Conservation (phyloP, 805 yeast genomes). For the Lachancea sp. region DNA sequence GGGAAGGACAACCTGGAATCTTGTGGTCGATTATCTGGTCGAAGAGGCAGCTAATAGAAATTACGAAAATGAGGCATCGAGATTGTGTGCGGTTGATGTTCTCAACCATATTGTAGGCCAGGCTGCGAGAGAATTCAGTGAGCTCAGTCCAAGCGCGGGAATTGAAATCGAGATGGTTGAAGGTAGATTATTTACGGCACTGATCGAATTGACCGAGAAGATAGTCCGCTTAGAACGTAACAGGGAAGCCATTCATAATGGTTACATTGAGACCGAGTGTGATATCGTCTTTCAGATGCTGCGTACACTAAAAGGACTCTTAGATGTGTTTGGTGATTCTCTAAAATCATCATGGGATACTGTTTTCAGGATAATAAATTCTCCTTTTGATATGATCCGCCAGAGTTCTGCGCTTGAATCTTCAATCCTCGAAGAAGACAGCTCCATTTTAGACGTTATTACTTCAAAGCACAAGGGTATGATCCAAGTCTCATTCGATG, state of each 20-base stretch:
- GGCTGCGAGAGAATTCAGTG: conserved; percentile 25
- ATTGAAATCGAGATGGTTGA: conserved; percentile 1
- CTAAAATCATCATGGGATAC: conserved; percentile 64
- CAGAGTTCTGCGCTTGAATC: conserved; percentile 20
- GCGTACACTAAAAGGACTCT: conserved; percentile 59
- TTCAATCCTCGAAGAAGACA: conserved; percentile 22
- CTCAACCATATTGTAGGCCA: conserved; percentile 45
- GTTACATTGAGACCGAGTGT: conserved; percentile 47
- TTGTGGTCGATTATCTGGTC: conserved; percentile 42
- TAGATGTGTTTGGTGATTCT: conserved; percentile 68
- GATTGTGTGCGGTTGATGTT: conserved; percentile 44
- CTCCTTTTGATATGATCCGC: conserved; percentile 47
- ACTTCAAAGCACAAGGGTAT: conserved; percentile 46
- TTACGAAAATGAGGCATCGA: conserved; percentile 36
- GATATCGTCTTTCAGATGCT: conserved; percentile 60
- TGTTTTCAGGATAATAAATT: conserved; percentile 52
- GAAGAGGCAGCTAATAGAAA: conserved; percentile 40
- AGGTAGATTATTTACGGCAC: conserved; percentile 27
- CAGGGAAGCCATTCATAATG: conserved; percentile 32
- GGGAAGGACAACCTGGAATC: conserved; percentile 42
- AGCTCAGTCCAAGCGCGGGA: conserved; percentile 1
- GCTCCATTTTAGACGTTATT: conserved; percentile 32
- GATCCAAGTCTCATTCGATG: conserved; percentile 64
- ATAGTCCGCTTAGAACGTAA: conserved; percentile 33
- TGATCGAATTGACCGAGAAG: conserved; percentile 40